Evolutionary conservation across 768 basidiomycete genomes (phyloP), one percentile per base, ranked within the genome.

Genomic region (Boletus vinaceobasis): DNA sequence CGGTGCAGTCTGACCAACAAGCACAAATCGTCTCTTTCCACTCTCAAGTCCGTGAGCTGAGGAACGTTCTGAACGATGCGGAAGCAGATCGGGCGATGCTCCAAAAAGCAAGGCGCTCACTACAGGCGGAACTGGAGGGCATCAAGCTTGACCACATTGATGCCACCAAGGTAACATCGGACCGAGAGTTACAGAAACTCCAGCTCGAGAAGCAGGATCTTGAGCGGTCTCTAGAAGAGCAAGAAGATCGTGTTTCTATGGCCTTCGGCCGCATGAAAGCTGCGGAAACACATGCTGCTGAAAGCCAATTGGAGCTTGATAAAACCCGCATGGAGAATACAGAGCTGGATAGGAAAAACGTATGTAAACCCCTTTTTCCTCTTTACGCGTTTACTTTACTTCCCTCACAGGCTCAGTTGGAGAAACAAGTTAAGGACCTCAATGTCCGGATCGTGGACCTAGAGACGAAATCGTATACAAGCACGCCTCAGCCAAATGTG

Each of bases 391-490:
- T 36, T 17, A 37, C 27, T 48, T 59, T 29, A 60, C 42, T 38
- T 5, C 5, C 2, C 11, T 27, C 15, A 31, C 55, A 94, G 92
- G 89, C 88, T 11, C 83, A 78, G 58, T 75, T 94, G 17, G 90
- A 93, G 74, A 93, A 90, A 65, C 87, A 90, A 65, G 77, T 88
- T 65, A 92, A 91, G 65, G 92, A 93, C 48, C 73, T 93, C 32
- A 90, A 91, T 57, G 80, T 90, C 39, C 87, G 85, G 38, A 84
- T 93, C 52, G 84, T 90, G 9, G 91, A 93, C 63, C 77, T 93
- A 17, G 90, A 91, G 68, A 89, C 90, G 1, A 87, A 78, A 63
- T 86, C 89, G 5, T 84, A 90, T 58, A 70, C 83, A 11, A 86
- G 73, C 60, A 78, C 81, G n/a, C 81, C 86, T 14, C 79, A 85